Percentiles rank a stretch among this genome's conserved stretches.
Evolutionary conservation across 164 flowering plant genomes (phyloP).

Genomic region (Litsea cubeba): DNA sequence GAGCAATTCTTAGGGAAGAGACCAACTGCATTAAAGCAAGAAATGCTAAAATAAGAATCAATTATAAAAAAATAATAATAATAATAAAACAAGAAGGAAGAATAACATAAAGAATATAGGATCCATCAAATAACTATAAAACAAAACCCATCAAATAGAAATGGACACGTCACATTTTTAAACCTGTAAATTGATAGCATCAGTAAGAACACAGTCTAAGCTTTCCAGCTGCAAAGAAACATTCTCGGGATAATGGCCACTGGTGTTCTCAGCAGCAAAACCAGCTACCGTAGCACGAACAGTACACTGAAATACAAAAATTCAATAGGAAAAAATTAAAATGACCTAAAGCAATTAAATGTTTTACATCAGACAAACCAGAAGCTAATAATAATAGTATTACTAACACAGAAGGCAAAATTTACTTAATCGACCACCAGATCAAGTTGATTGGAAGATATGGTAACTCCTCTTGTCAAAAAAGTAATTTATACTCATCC

Average conservation of each 20-base stretch:
- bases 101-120: neutral
- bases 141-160: neutral
- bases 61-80: neutral
- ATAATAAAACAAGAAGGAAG: neutral
- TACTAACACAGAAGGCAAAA: too few species aligned
- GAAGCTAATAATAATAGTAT: too few species aligned
- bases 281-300: slow-evolving; percentile 64
- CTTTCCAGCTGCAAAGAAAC: slow-evolving; percentile 25
- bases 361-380: too few species aligned
- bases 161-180: neutral
- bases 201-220: slow-evolving; percentile 45
- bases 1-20: slow-evolving; percentile 61
- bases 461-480: too few species aligned
- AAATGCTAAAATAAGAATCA: slow-evolving; percentile 6
- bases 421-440: too few species aligned
- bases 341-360: neutral
- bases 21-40: slow-evolving; percentile 57
- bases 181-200: slow-evolving; percentile 75
- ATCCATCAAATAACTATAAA: neutral
- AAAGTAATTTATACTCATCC: slow-evolving; percentile 6
- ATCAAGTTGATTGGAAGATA: too few species aligned
- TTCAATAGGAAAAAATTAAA: neutral
- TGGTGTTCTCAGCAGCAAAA: slow-evolving; percentile 23
- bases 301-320: slow-evolving; percentile 46
- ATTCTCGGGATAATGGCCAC: slow-evolving; percentile 13